phyloP scores from a whole-genome alignment of 176 grass and related monocot species.

The barley (Hordeum vulgare) region MorexV3_pseudomolecules_assembly NC_058524.1:621413788-621414287 shows the following conservation, averaged over 20 bases:
- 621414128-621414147: slow-evolving; percentile 50
- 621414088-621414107: slow-evolving; percentile 68
- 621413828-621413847: neutral
- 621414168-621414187: slow-evolving; percentile 52
- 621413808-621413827: slow-evolving; percentile 65
- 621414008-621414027: slow-evolving; percentile 65
- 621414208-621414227: slow-evolving; percentile 31
- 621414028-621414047: slow-evolving; percentile 73
- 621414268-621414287: slow-evolving; percentile 17
- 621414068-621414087: slow-evolving; percentile 76
- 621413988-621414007: slow-evolving; percentile 66
- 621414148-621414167: slow-evolving; percentile 56
- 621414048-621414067: slow-evolving; percentile 68
- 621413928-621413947: slow-evolving; percentile 62
- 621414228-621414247: slow-evolving; percentile 33
- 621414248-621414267: slow-evolving; percentile 31
- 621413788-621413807: slow-evolving; percentile 59
- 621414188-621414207: slow-evolving; percentile 31
- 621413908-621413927: slow-evolving; percentile 81
- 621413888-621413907: slow-evolving; percentile 69
- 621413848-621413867: slow-evolving; percentile 15
- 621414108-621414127: slow-evolving; percentile 64
- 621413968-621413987: slow-evolving; percentile 67
- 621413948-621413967: slow-evolving; percentile 72
- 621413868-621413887: slow-evolving; percentile 12